Base-by-base conservation (phyloP, 441 rosid genomes). In the Populus hybrid region DNA sequence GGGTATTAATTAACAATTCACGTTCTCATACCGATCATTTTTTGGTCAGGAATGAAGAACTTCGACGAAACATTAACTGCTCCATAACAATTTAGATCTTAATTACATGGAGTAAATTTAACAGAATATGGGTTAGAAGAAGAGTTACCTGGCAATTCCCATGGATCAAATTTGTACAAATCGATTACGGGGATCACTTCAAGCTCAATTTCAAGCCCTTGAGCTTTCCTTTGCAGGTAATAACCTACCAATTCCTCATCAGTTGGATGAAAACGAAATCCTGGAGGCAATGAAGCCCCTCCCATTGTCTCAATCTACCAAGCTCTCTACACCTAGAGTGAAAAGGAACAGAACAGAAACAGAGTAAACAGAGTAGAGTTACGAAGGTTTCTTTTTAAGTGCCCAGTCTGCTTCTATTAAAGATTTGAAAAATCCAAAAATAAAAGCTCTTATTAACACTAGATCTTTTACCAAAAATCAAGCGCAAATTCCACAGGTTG, bases 381-480 rank as follows among this genome's bases (percentile, higher is more conserved):
- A 76, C 21, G 38, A 42, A 7, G 23, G 74, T 28, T 76, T 40
- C 14, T n/a, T 5, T 86, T 84, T 85, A 89, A 77, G 90, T 85
- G 68, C 88, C 91, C 34, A 87, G 71, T 75, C 89, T 90, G 78
- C 75, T 87, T 80, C 88, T 87, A 84, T 81, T 91, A 75, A 92
- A 88, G 73, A 92, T 91, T 85, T 88, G 95, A 80, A 95, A 95
- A 80, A 95, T 95, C 99, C 99, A 95, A 78, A 93, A 95, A 81
- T 91, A 92, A 74, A 88, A 92, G 84, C 88, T 86, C 81, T 92
- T 87, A 78, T 83, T 84, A 38, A 90, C 94, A 2, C 80, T 79
- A 9, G 90, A 84, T 84, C 90, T 91, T 75, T 86, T 92, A 35
- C 87, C 83, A 68, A 89, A 84, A 70, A 89, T 86, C 67, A 82